Evolutionary conservation across 2,329 filamentous ascomycete species (phyloP).

Genomic region (Aspergillus ruber): DNA sequence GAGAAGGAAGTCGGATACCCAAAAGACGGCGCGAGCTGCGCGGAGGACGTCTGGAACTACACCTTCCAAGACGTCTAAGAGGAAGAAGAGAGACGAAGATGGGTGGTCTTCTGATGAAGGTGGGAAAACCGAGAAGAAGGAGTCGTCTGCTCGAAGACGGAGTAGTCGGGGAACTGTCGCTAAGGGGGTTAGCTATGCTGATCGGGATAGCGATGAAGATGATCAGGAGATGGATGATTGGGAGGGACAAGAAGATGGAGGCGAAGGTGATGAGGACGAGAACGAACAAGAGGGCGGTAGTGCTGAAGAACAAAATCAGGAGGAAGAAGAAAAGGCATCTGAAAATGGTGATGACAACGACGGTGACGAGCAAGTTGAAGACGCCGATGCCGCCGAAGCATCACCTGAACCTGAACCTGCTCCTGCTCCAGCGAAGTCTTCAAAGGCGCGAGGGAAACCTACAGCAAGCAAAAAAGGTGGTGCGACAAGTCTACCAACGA

Average conservation of each 20-base stretch:
- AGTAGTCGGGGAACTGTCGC: slow-evolving; percentile 32
- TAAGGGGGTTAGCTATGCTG: slow-evolving; percentile 36
- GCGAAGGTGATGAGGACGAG: slow-evolving; percentile 8
- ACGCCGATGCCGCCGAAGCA: slow-evolving; percentile 8
- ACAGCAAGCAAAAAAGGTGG: neutral
- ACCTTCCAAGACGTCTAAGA: slow-evolving; percentile 27
- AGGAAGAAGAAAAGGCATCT: slow-evolving; percentile 6
- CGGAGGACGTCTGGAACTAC: slow-evolving; percentile 29
- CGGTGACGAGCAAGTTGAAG: slow-evolving; percentile 18
- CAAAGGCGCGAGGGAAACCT: neutral
- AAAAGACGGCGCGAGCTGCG: slow-evolving; percentile 8
- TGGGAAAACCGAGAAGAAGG: slow-evolving; percentile 18
- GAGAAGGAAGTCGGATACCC: slow-evolving; percentile 28
- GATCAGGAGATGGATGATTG: slow-evolving; percentile 38
- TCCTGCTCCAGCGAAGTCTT: neutral
- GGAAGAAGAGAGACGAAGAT: slow-evolving; percentile 33
- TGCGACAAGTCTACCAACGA: slow-evolving; percentile 10
- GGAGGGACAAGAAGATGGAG: slow-evolving; percentile 20
- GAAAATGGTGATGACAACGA: slow-evolving; percentile 12
- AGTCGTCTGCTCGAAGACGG: slow-evolving; percentile 29
- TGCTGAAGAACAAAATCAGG: slow-evolving; percentile 14
- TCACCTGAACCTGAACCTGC: neutral
- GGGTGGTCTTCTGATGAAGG: slow-evolving; percentile 38
- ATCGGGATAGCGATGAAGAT: slow-evolving; percentile 40
- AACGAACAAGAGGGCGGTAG: slow-evolving; percentile 9